Conservation (phyloP, 1,139 yeast genomes). For the Sugiyamaella novakii region DNA sequence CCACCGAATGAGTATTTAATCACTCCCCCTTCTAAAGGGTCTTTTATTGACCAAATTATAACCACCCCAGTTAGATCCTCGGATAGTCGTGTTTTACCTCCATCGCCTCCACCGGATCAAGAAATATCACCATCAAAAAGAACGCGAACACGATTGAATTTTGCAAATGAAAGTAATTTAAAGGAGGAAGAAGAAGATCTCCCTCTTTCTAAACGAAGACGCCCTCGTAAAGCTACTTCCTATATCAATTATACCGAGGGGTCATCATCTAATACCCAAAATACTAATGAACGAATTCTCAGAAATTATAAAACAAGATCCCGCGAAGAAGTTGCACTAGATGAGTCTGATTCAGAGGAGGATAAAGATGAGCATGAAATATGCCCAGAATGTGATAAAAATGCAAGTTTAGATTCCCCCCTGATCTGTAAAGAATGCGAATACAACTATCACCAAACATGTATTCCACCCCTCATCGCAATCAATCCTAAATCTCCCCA, state of each 20-base stretch:
- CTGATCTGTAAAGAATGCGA: slow-evolving; percentile 56
- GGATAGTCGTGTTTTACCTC: not conserved
- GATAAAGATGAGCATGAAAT: slow-evolving; percentile 1
- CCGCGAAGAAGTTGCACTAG: slow-evolving; percentile 50
- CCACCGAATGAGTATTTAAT: not conserved
- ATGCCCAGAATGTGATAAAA: slow-evolving; percentile 3
- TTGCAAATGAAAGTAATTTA: slow-evolving; percentile 15
- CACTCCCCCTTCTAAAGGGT: slow-evolving; percentile 2
- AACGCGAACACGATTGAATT: not conserved
- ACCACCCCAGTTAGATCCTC: not conserved
- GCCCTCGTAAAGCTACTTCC: not conserved
- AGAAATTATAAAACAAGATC: slow-evolving; percentile 36
- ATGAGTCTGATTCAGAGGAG: not conserved
- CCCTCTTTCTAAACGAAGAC: slow-evolving; percentile 46
- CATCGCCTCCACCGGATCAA: slow-evolving; percentile 23
- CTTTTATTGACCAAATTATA: not conserved
- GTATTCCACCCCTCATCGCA: slow-evolving; percentile 47
- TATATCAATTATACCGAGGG: not conserved
- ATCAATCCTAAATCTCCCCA: slow-evolving; percentile 50
- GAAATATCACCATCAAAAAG: slow-evolving; percentile 14
- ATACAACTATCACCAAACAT: slow-evolving; percentile 62
- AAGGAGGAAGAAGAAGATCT: slow-evolving; percentile 26
- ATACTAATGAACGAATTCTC: not conserved
- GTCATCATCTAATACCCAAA: not conserved
- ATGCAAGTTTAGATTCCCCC: not conserved